Evolutionary conservation across 495 filamentous ascomycete genomes (phyloP), one percentile per base, ranked within the genome.

Genomic region (Viridothelium virens): DNA sequence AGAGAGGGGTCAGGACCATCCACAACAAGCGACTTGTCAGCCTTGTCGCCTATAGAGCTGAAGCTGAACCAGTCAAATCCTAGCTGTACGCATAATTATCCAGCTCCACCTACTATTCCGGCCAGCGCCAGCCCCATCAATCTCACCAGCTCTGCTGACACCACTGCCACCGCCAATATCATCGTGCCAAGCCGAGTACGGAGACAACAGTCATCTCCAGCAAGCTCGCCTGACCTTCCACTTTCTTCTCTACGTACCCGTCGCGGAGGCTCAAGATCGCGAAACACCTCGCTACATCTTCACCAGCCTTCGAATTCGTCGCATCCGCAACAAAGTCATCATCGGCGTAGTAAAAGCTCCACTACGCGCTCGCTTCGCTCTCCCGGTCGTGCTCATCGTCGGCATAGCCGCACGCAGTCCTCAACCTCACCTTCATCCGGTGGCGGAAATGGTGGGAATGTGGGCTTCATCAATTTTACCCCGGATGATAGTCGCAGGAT

Each of bases 391-490:
- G 66, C 14, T 64, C 67, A 33, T 39, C 65, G 38, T 62, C 61
- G 59, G 11, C 62, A 67, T 31, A 65, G 66, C 9, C 61, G 53
- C 53, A 53, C 63, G 0, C 68, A 66, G 37, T 64, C 65, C 38
- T 56, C 66, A 2, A 37, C 48, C 5, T 25, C 11, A 18, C 50
- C 41, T 64, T 0, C 50, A 5, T 25, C 14, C 16, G 38, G 31
- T 14, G 46, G 62, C 6, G 62, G 10, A 36, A 63, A 39, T 2
- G 65, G 66, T 3, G 78, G 79, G 37, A 78, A 74, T 10, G 84
- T 88, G 48, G 86, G 85, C 1, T 98, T 98, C 71, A 90, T 96
- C 65, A 97, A 97, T 75, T 96, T 87, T 77, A 96, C 92, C n/a
- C 85, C 91, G 0, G 73, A 81, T 14, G 95, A 98, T 75, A 87